These are phyloP conservation scores for Nematodospora anomalae DNA, from an alignment of 1,139 yeast species.

Conservation along the genomic window DNA sequence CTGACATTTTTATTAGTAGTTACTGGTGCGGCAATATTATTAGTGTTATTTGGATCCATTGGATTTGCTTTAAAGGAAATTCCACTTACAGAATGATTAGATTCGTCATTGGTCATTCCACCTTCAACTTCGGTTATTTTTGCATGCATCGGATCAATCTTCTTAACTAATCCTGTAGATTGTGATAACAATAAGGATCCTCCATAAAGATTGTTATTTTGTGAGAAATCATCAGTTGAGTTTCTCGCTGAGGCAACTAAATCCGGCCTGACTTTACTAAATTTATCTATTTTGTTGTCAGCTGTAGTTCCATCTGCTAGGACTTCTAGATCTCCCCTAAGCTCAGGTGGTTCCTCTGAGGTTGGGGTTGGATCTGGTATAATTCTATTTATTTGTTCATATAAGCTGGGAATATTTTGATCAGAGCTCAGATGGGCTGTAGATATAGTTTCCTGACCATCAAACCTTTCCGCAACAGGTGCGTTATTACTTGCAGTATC, in stretches of 20 bases:
- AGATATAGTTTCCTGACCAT: constrained; percentile 15
- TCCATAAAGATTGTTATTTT: constrained; percentile 38
- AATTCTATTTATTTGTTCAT: constrained; percentile 16
- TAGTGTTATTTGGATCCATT: constrained; percentile 16
- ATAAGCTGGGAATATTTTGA: constrained; percentile 16
- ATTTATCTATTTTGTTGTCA: constrained; percentile 1
- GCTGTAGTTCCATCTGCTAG: constrained; percentile 10
- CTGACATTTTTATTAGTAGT: constrained; percentile 35
- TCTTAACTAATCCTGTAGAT: constrained; percentile 44
- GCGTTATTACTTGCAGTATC: constrained; percentile 13
- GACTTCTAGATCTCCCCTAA: constrained; percentile 9
- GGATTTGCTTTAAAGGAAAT: constrained; percentile 40
- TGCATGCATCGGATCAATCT: constrained; percentile 27
- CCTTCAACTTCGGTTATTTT: constrained; percentile 9
- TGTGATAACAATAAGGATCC: constrained; percentile 47
- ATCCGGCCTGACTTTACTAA: constrained; percentile 3
- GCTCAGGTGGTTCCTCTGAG: constrained; percentile 5
- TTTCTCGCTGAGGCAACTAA: constrained; percentile 17
- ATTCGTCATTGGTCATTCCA: constrained; percentile 15
- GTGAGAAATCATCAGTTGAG: constrained; percentile 31
- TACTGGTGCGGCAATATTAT: constrained; percentile 34
- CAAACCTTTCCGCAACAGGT: constrained; percentile 17
- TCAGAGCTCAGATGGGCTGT: constrained; percentile 11
- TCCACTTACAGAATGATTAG: constrained; percentile 27
- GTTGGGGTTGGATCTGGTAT: constrained; percentile 15